Evolutionary conservation across 148 eudicot genomes (phyloP).

Genomic region (Amaranthus palmeri): DNA sequence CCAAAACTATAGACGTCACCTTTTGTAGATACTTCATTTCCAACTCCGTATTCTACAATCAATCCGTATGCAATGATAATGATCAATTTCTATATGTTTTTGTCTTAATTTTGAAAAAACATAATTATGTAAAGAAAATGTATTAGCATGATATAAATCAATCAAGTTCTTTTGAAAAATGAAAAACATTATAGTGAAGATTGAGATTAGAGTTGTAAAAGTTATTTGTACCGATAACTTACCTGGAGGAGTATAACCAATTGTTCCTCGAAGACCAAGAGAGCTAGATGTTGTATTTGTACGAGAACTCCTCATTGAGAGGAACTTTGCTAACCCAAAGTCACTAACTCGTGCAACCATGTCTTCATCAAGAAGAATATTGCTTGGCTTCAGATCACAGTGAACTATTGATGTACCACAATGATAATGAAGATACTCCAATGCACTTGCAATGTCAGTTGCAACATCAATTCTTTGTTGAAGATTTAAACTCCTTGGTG

Average conservation of each 20-base stretch:
- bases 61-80: background rate
- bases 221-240: background rate
- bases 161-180: background rate
- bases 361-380: slow-evolving; percentile 32
- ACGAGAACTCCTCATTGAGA: background rate
- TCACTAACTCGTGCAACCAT: slow-evolving; percentile 40
- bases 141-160: background rate
- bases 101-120: too few species aligned
- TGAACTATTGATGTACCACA: slow-evolving; percentile 23
- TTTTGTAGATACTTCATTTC: slow-evolving; percentile 14
- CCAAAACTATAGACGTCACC: slow-evolving; percentile 37
- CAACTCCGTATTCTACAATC: slow-evolving; percentile 28
- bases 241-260: slow-evolving; percentile 33
- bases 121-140: too few species aligned
- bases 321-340: slow-evolving; percentile 39
- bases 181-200: too few species aligned
- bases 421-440: slow-evolving; percentile 35
- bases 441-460: slow-evolving; percentile 33
- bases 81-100: background rate
- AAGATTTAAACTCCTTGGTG: background rate
- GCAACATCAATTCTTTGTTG: slow-evolving; percentile 13
- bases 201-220: too few species aligned
- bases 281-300: background rate
- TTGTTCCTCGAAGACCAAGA: slow-evolving; percentile 24
- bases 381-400: slow-evolving; percentile 40